phyloP scores from a whole-genome alignment of 2,329 filamentous ascomycete species.

The Colletotrichum sp. region DNA sequence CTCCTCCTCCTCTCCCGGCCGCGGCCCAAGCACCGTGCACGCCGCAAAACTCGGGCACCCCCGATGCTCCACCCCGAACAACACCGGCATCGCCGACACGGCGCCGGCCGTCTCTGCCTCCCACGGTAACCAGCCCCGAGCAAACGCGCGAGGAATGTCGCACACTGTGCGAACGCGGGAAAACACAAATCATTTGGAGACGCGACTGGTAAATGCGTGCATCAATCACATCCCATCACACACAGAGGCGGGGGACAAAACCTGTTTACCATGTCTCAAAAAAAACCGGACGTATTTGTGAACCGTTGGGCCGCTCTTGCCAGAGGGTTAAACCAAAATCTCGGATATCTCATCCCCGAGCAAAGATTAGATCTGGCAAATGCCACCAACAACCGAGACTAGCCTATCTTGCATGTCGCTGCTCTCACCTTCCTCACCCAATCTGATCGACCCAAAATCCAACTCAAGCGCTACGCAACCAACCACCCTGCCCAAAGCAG shows the following conservation, averaged over 20 bases:
- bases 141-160: background rate
- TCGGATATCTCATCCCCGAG: background rate
- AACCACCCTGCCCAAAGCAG: background rate
- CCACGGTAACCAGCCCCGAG: background rate
- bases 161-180: background rate
- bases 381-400: slow-evolving; percentile 10
- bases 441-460: background rate
- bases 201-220: background rate
- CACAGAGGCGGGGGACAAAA: background rate
- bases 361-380: background rate
- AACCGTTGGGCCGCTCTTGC: background rate
- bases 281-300: background rate
- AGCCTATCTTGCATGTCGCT: slow-evolving; percentile 6
- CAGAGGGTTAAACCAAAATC: background rate
- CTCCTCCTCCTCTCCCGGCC: background rate
- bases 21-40: background rate
- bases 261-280: background rate
- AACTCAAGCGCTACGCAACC: background rate
- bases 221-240: background rate
- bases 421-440: background rate
- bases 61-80: background rate
- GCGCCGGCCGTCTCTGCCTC: background rate
- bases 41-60: background rate
- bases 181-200: background rate
- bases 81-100: background rate